phyloP scores from a whole-genome alignment of 1,284 basidiomycete genomes.

The Blastosporella zonata region DNA sequence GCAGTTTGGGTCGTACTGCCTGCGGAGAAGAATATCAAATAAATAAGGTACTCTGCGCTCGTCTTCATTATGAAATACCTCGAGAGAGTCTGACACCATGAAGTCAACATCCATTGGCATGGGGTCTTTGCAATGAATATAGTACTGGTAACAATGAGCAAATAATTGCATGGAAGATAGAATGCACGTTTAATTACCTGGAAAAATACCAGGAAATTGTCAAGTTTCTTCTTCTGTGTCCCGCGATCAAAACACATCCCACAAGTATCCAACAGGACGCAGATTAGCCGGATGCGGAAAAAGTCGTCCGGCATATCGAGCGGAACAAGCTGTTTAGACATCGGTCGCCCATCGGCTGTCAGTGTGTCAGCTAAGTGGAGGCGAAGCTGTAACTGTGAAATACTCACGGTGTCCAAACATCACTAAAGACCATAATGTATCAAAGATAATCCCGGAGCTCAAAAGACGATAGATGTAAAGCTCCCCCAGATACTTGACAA shows the following conservation, averaged over 20 bases:
- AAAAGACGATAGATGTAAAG: slow-evolving; percentile 96
- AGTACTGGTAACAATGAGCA: slow-evolving; percentile 56
- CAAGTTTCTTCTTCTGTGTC: slow-evolving; percentile 86
- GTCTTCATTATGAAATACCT: slow-evolving; percentile 44
- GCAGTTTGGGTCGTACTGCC: slow-evolving; percentile 78
- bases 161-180: neutral
- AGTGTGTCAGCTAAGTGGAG: slow-evolving; percentile 11
- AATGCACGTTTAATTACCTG: slow-evolving; percentile 54
- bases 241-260: slow-evolving; percentile 98
- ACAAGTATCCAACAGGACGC: slow-evolving; percentile 91
- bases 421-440: slow-evolving; percentile 92
- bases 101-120: slow-evolving; percentile 97
- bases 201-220: slow-evolving; percentile 90
- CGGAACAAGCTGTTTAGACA: slow-evolving; percentile 74
- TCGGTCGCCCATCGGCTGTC: slow-evolving; percentile 82
- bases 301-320: slow-evolving; percentile 95
- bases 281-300: slow-evolving; percentile 91
- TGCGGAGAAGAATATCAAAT: slow-evolving; percentile 27
- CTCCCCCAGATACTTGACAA: slow-evolving; percentile 93
- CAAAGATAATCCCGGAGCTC: slow-evolving; percentile 87
- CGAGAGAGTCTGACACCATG: slow-evolving; percentile 91
- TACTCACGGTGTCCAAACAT: slow-evolving; percentile 93
- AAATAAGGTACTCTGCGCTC: neutral
- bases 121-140: slow-evolving; percentile 82
- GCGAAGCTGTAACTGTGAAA: slow-evolving; percentile 4